Evolutionary conservation across 805 yeast species (phyloP).

Genomic region (Kazachstania viticola): DNA sequence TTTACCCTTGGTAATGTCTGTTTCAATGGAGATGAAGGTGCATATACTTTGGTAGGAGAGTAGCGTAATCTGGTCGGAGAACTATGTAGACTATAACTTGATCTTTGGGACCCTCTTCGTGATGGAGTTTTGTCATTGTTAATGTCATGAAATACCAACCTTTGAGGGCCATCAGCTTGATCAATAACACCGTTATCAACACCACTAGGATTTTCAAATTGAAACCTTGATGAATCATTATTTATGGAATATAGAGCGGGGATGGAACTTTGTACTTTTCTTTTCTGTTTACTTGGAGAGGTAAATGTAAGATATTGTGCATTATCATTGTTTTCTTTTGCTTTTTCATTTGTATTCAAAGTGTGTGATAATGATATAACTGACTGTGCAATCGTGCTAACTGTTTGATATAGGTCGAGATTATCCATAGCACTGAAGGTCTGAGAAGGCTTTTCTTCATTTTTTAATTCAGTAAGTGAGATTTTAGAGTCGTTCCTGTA

Average conservation of each 20-base stretch:
- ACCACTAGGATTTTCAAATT: too few species aligned
- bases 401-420: constrained; percentile 26
- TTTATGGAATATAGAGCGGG: constrained; percentile 8
- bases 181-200: background rate
- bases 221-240: constrained; percentile 5
- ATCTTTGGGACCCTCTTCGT: background rate
- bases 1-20: constrained; percentile 6
- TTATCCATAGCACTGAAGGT: constrained; percentile 26
- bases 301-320: constrained; percentile 1
- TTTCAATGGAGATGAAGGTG: constrained; percentile 10
- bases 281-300: constrained; percentile 19
- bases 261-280: constrained; percentile 16
- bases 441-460: constrained; percentile 1
- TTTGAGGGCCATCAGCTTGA: constrained; percentile 13
- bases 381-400: constrained; percentile 24
- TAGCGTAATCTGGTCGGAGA: constrained; percentile 4
- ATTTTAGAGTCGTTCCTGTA: background rate
- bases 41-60: constrained; percentile 4
- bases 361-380: constrained; percentile 26
- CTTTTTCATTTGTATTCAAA: constrained; percentile 10
- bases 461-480: too few species aligned
- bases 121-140: constrained; percentile 6
- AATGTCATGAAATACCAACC: constrained; percentile 15
- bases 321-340: constrained; percentile 3
- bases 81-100: background rate